Evolutionary conservation across 371 early-diverging fungal species (phyloP), one percentile per base, ranked within the genome.

Genomic region (Vairimorpha apis): DNA sequence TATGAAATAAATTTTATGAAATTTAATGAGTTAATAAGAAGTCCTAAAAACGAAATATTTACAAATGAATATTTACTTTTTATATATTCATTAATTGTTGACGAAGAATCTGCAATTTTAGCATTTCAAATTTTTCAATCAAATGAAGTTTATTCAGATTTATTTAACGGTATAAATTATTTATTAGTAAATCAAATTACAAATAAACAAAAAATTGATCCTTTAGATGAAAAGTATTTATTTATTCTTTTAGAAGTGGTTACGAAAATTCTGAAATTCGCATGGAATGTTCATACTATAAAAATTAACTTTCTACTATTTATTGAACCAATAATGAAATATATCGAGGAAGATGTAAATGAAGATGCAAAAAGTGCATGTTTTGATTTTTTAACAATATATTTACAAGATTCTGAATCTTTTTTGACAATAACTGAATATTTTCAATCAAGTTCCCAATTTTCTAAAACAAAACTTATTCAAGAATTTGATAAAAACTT

Each of bases 61-160:
- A 13, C 27, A 8, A 56, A 75, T 27, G 66, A 72, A 21, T 79
- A 73, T 67, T 37, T 79, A 27, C 67, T 76, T 21, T 73, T 73
- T 74, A 33, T 74, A 32, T 60, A 47, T 45, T 79, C 79, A 16
- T 64, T 79, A 0, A 70, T 79, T 37, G 43, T 55, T 16, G 72
- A 75, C 41, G 44, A 45, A 45, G 49, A 67, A 41, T 38, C 62
- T 25, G 62, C 59, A 23, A 27, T 67, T 12, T 45, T 41, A 29
- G 74, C 37, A 30, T 71, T 59, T 51, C 59, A 71, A 23, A 64
- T 49, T n/a, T 35, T 79, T 35, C 32, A 32, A 0, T 18, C 27
- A 35, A 18, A 53, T 32, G 56, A 37, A 10, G 32, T 72, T 29
- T 70, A 68, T 67, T 32, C 35, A 37, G 65, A 69, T 8, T 12